Conservation (phyloP, 176 grass and related monocot species). For the Cenchrus fungigraminus region DNA sequence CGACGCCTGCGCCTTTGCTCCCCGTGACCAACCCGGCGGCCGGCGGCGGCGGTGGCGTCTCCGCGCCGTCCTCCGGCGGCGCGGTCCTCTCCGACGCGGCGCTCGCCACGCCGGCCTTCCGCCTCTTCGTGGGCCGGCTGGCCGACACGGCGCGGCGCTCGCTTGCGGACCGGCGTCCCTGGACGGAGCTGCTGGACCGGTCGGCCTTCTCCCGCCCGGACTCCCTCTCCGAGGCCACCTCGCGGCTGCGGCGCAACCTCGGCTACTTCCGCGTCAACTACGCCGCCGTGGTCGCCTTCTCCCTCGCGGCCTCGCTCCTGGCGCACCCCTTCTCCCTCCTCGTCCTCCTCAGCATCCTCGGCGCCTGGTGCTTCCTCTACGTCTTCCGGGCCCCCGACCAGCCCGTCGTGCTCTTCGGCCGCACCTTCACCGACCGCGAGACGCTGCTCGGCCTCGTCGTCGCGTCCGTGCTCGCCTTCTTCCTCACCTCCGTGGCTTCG, state of each 20-base stretch:
- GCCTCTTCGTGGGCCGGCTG: conserved; percentile 68
- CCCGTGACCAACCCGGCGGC: conserved; percentile 64
- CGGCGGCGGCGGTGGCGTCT: background rate
- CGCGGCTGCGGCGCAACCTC: conserved; percentile 83
- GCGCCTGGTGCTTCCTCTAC: conserved; percentile 90
- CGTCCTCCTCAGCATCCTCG: conserved; percentile 69
- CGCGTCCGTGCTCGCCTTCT: conserved; percentile 67
- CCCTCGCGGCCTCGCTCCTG: conserved; percentile 76
- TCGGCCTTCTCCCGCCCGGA: conserved; percentile 76
- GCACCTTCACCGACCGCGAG: conserved; percentile 86
- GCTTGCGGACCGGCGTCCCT: conserved; percentile 73
- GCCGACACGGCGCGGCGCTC: conserved; percentile 65
- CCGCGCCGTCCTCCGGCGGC: conserved; percentile 17
- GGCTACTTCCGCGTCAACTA: conserved; percentile 97
- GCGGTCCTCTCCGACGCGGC: conserved; percentile 13
- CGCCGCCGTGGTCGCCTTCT: conserved; percentile 67
- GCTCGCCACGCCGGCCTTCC: conserved; percentile 61
- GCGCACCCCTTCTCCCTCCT: conserved; percentile 84
- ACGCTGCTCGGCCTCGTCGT: conserved; percentile 78
- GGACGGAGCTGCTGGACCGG: conserved; percentile 86
- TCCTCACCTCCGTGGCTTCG: conserved; percentile 86
- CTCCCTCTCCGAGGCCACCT: conserved; percentile 80
- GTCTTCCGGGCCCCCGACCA: conserved; percentile 82
- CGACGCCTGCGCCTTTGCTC: conserved; percentile 55
- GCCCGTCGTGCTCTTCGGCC: conserved; percentile 87